Evolutionary conservation across 108 stramenopile species (phyloP), one percentile per base, ranked within the genome.

Genomic region (Nitzschia sp.): DNA sequence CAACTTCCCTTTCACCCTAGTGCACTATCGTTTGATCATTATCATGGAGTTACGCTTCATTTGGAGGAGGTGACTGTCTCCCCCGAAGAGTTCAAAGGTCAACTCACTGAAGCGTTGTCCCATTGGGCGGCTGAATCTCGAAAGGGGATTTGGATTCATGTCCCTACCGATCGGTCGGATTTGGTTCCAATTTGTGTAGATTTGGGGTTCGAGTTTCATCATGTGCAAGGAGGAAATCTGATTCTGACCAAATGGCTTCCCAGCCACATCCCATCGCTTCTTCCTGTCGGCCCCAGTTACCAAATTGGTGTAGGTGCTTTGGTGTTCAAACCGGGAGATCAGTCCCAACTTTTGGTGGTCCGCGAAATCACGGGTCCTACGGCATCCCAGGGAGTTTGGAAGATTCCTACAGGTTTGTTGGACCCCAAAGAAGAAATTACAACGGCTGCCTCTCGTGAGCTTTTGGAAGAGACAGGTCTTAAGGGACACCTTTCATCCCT

Each of bases 351-450:
- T 85, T 71, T 93, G 42, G 87, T 79, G 0, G 91, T 93, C 6
- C 80, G 85, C 57, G 91, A 93, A 66, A 67, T 71, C 6, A 77
- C 82, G 0, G 91, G 91, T 14, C 91, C 91, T 1, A 88, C 91
- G 5, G 88, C 91, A 3, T 70, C 67, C 6, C 58, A 65, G 11
- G 76, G 83, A 64, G 65, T 93, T 62, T 90, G 89, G 89, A 86
- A 87, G 68, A 87, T 91, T 83, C 86, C 87, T 8, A 93, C 91
- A 0, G 91, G 91, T n/a, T 61, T 93, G n/a, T 63, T 85, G 10
- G 91, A 93, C 77, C 88, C 91, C 6, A 77, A 81, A 43, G 91
- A 93, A 69, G 88, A 93, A 61, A 79, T 93, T 57, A 77, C 80
- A n/a, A 73, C 77, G 0, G 91, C 88, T 15, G 91, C 91, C 15